Conservation (phyloP, 805 yeast species). For the Clavispora fructus region DNA sequence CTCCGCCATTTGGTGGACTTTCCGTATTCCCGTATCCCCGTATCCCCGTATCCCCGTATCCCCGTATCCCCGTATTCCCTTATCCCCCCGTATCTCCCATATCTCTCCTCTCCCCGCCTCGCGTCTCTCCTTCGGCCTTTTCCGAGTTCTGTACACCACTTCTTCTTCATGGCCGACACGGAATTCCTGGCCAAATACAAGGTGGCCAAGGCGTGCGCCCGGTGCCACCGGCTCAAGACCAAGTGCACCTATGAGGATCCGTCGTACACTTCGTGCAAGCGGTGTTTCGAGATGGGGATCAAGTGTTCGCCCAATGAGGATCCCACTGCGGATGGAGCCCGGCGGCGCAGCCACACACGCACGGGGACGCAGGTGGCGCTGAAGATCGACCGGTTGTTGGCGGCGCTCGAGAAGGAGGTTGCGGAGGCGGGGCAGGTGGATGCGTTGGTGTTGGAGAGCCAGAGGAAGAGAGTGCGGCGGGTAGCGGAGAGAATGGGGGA, state of each 20-base stretch:
- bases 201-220: slow-evolving; percentile 48
- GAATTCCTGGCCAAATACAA: slow-evolving; percentile 26
- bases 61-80: no score
- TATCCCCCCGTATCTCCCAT: no score
- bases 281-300: slow-evolving; percentile 41
- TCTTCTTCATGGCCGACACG: not conserved
- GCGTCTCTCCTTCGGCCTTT: not conserved
- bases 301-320: slow-evolving; percentile 47
- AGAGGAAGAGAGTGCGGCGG: not conserved
- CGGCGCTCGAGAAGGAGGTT: slow-evolving; percentile 2
- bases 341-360: not conserved
- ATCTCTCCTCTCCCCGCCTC: no score
- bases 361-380: slow-evolving; percentile 1
- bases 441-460: not conserved
- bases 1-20: no score
- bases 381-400: slow-evolving; percentile 1
- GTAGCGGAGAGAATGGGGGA: not conserved
- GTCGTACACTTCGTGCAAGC: slow-evolving; percentile 34
- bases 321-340: slow-evolving; percentile 39
- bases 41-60: no score
- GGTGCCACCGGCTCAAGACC: slow-evolving; percentile 51
- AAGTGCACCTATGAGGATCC: slow-evolving; percentile 49
- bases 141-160: not conserved
- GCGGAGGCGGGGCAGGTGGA: not conserved
- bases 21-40: no score